Percentiles rank a stretch among this genome's conserved stretches.
These are phyloP conservation scores for Pseudognaphalium luteoalbum DNA, from an alignment of 129 eudicot species.

Conservation along the genomic window DNA sequence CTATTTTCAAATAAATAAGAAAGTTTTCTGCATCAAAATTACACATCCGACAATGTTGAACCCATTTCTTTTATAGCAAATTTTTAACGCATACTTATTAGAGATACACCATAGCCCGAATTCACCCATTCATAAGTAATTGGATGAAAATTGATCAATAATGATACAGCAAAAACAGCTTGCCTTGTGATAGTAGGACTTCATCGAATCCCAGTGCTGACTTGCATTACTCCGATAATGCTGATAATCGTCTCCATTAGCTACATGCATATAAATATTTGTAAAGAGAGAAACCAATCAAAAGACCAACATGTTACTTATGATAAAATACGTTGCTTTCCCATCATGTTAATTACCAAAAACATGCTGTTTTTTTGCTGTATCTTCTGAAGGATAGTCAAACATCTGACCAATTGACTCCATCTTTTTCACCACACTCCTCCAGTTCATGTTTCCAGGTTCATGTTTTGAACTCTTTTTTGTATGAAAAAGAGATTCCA, in stretches of 20 bases:
- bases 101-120: neutral
- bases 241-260: constrained; percentile 73
- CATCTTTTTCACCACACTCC: constrained; percentile 77
- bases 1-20: neutral
- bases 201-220: constrained; percentile 87
- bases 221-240: constrained; percentile 60
- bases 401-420: constrained; percentile 58
- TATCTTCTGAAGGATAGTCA: constrained; percentile 36
- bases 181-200: constrained; percentile 78
- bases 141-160: neutral
- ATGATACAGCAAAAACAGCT: neutral
- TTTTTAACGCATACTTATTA: neutral
- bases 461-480: constrained; percentile 75
- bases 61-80: neutral
- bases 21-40: no score
- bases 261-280: constrained; percentile 35
- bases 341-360: constrained; percentile 40
- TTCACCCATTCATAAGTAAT: neutral
- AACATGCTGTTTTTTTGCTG: constrained; percentile 30
- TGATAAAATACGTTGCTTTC: neutral
- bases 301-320: neutral
- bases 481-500: constrained; percentile 73
- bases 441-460: constrained; percentile 88
- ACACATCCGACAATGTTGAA: neutral
- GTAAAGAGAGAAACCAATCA: neutral